phyloP scores from a whole-genome alignment of 2,329 filamentous ascomycete species.

The Neonectria punicea region DNA sequence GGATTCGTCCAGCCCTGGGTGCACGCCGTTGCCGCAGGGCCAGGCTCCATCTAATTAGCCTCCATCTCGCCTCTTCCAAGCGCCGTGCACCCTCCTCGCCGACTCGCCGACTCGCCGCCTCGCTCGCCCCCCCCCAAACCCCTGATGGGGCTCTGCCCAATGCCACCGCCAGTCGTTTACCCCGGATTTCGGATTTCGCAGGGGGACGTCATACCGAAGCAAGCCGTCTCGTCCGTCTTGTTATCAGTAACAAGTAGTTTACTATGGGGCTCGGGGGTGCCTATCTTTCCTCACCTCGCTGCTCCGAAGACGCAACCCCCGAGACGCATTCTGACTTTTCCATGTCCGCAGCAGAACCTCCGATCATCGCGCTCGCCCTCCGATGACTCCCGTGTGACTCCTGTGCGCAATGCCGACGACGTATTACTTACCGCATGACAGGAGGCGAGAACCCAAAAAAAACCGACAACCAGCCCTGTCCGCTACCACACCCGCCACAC shows the following conservation, averaged over 20 bases:
- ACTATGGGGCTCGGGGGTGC: not conserved
- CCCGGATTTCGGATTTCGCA: conserved; percentile 4
- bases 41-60: not conserved
- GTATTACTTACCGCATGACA: conserved; percentile 2
- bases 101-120: not conserved
- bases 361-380: not conserved
- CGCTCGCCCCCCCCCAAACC: not conserved
- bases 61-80: not conserved
- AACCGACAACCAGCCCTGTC: not conserved
- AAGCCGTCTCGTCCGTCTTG: not conserved
- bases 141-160: conserved; percentile 7
- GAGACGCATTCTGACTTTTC: not conserved
- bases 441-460: not conserved
- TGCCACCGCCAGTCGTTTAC: conserved; percentile 6
- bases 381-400: conserved; percentile 2
- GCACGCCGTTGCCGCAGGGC: conserved; percentile 19
- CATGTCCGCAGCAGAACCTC: not conserved
- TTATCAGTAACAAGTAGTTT: not conserved
- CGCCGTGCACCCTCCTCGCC: conserved; percentile 4
- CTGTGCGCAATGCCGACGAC: not conserved
- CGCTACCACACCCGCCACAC: conserved; percentile 2
- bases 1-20: conserved; percentile 1
- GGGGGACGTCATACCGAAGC: not conserved
- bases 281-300: not conserved
- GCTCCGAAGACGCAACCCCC: conserved; percentile 1